A percentile compares a stretch with the other conserved stretches of the same genome.
These are phyloP conservation scores for Solanum chilense DNA, from an alignment of 257 asterid genomes.

Conservation along the genomic window DNA sequence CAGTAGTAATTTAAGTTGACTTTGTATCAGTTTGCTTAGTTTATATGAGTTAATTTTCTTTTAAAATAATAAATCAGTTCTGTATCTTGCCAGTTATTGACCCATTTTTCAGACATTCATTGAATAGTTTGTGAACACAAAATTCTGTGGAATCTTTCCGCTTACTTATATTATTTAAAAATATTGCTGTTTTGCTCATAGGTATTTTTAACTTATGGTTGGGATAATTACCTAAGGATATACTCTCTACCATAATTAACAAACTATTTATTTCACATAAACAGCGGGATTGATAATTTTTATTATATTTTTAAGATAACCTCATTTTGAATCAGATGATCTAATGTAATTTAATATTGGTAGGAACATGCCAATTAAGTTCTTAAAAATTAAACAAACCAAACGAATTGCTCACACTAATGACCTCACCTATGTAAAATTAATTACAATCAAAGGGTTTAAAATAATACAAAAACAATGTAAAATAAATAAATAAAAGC, in stretches of 20 bases:
- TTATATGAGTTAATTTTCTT: not conserved
- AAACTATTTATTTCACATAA: not conserved
- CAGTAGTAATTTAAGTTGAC: not conserved
- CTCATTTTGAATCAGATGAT: not conserved
- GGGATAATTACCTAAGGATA: not conserved
- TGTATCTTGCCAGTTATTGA: not conserved
- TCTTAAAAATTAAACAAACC: not conserved
- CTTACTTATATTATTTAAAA: too few species aligned
- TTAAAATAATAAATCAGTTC: not conserved
- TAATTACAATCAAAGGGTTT: not conserved
- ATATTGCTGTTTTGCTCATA: not conserved
- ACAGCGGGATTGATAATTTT: not conserved
- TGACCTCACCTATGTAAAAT: not conserved
- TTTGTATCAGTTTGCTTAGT: not conserved
- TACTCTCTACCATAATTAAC: not conserved
- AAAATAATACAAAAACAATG: not conserved
- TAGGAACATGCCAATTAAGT: not conserved
- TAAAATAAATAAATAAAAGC: too few species aligned
- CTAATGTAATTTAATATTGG: not conserved
- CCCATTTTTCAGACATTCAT: not conserved
- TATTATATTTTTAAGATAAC: not conserved
- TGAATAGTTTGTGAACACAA: not conserved
- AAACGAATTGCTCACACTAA: not conserved
- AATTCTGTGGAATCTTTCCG: not conserved
- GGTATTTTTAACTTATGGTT: too few species aligned